phyloP scores from a whole-genome alignment of 352 stramenopile species.

The Phytophthora colocasiae region DNA sequence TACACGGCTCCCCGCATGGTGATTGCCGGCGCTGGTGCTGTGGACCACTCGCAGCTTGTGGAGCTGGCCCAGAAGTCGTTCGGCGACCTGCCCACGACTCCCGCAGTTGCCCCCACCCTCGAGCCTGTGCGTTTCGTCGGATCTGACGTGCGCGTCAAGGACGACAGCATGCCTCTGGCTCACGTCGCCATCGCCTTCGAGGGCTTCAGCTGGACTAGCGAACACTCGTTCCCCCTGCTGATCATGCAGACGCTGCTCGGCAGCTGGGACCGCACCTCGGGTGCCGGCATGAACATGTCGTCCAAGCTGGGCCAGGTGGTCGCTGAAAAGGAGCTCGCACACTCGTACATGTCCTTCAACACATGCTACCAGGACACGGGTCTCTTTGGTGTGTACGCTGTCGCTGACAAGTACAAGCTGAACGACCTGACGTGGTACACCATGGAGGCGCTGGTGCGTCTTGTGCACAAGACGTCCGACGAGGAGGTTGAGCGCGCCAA shows the following conservation, averaged over 20 bases:
- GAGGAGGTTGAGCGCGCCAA: conserved; percentile 98
- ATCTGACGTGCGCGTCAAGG: conserved; percentile 93
- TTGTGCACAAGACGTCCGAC: conserved; percentile 97
- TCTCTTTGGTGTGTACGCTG: conserved; percentile 98
- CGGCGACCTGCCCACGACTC: conserved; percentile 90
- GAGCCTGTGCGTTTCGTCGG: conserved; percentile 87
- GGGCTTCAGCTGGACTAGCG: conserved; percentile 97
- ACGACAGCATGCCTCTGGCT: conserved; percentile 88
- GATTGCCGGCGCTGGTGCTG: conserved; percentile 96
- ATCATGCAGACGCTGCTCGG: conserved; percentile 97
- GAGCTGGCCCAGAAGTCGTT: conserved; percentile 98
- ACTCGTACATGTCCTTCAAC: conserved; percentile 99
- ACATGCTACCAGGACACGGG: conserved; percentile 99
- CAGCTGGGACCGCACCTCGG: conserved; percentile 92
- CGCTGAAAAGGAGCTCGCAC: conserved; percentile 95
- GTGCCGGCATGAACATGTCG: conserved; percentile 95
- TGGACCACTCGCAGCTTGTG: conserved; percentile 98
- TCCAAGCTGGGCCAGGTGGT: conserved; percentile 97
- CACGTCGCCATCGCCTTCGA: conserved; percentile 98
- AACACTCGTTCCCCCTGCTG: conserved; percentile 99
- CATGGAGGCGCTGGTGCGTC: conserved; percentile 94
- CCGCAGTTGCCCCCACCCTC: conserved; percentile 71
- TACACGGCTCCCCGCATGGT: conserved; percentile 99
- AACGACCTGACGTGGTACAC: conserved; percentile 96
- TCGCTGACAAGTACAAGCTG: conserved; percentile 95